Conservation (phyloP, 2,329 filamentous ascomycete species). For the Aspergillus sp. region DNA sequence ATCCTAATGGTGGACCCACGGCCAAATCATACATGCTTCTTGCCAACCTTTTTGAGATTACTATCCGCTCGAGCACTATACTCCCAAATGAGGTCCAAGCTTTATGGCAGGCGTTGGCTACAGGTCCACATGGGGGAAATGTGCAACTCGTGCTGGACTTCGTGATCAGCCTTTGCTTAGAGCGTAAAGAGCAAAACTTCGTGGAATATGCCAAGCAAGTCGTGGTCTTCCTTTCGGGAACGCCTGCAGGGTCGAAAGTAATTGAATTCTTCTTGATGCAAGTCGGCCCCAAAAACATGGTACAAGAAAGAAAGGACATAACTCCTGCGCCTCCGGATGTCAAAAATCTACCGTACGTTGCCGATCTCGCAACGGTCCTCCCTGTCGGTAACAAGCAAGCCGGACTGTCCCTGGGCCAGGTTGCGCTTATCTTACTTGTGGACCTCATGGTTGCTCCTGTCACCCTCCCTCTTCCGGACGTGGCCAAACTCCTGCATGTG, state of each 20-base stretch:
- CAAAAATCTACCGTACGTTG: constrained; percentile 78
- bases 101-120: constrained; percentile 93
- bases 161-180: constrained; percentile 89
- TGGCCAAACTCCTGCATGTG: constrained; percentile 85
- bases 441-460: constrained; percentile 94
- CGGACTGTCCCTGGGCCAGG: constrained; percentile 86
- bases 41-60: constrained; percentile 93
- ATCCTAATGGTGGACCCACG: constrained; percentile 87
- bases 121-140: constrained; percentile 88
- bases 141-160: constrained; percentile 94
- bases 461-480: constrained; percentile 72
- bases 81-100: constrained; percentile 97
- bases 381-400: constrained; percentile 88
- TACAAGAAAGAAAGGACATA: constrained; percentile 77
- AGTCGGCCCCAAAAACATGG: constrained; percentile 95
- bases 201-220: constrained; percentile 98
- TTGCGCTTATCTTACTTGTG: constrained; percentile 89
- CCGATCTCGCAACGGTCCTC: constrained; percentile 74
- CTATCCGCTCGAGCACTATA: constrained; percentile 82
- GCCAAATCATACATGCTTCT: constrained; percentile 91
- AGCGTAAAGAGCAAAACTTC: constrained; percentile 94
- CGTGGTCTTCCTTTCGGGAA: constrained; percentile 91
- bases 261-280: constrained; percentile 91
- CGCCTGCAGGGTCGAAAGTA: constrained; percentile 79
- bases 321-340: constrained; percentile 67